A percentile compares a stretch with the other conserved stretches of the same genome.
phyloP scores from a whole-genome alignment of 345 rosid genomes.

The Aegle marmelos region DNA sequence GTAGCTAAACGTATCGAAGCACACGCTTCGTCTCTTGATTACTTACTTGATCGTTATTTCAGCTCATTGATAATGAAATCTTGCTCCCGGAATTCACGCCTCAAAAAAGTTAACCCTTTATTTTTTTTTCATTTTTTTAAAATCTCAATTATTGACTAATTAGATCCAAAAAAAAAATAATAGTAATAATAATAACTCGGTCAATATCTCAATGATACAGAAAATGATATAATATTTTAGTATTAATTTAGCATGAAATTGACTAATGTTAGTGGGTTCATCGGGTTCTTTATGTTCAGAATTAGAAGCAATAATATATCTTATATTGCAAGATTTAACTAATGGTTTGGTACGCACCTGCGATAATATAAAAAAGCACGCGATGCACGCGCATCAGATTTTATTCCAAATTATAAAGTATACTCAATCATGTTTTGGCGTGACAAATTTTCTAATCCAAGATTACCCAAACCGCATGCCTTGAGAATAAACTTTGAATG shows the following conservation, averaged over 20 bases:
- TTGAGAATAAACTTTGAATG: no score
- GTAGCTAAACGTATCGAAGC: no score
- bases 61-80: no score
- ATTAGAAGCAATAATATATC: not conserved
- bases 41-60: no score
- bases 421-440: not conserved
- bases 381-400: not conserved
- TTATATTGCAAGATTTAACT: not conserved
- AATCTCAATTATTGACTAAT: not conserved
- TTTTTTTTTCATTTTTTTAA: no score
- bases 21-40: no score
- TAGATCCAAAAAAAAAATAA: not conserved
- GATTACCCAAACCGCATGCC: not conserved
- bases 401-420: no score
- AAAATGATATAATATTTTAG: not conserved
- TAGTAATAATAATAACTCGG: no score
- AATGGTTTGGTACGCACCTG: not conserved
- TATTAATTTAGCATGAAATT: not conserved
- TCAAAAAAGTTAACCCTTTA: no score
- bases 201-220: not conserved
- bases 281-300: not conserved
- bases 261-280: not conserved
- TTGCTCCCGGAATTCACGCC: not conserved
- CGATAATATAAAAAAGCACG: not conserved
- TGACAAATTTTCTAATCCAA: not conserved